Evolutionary conservation across 140 eudicot species (phyloP).

Genomic region (Cichorium intybus): DNA sequence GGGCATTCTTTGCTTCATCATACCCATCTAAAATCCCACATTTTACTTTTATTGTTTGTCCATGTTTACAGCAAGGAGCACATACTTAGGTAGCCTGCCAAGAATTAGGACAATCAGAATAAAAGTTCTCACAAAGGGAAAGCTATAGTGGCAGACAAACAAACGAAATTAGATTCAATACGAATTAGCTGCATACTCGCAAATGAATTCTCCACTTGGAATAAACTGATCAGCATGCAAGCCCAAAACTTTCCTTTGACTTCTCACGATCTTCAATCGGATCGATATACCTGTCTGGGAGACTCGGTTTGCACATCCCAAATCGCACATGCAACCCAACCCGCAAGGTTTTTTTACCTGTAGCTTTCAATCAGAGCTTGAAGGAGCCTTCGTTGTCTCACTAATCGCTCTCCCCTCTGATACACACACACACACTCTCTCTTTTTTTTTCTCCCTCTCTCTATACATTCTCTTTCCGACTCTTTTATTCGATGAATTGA

Average conservation of each 20-base stretch:
- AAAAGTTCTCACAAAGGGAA: neutral
- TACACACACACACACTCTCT: no score
- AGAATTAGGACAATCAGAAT: slow-evolving; percentile 37
- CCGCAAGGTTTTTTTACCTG: no score
- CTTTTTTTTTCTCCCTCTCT: no score
- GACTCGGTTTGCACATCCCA: slow-evolving; percentile 58
- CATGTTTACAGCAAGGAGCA: slow-evolving; percentile 43
- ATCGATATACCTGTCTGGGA: slow-evolving; percentile 48
- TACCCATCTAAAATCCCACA: slow-evolving; percentile 43
- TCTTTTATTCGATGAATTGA: no score
- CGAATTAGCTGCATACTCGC: slow-evolving; percentile 88
- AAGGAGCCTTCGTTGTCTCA: no score
- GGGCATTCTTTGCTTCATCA: slow-evolving; percentile 22
- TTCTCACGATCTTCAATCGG: slow-evolving; percentile 54
- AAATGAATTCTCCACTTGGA: slow-evolving; percentile 49
- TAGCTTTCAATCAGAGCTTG: no score
- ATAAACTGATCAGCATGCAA: slow-evolving; percentile 57
- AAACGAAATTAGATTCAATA: neutral
- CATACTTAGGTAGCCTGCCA: slow-evolving; percentile 43
- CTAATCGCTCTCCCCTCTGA: no score
- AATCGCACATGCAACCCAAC: slow-evolving; percentile 55
- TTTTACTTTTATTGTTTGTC: slow-evolving; percentile 20
- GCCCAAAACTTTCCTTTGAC: slow-evolving; percentile 69
- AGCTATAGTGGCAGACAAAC: neutral
- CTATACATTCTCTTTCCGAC: no score